These are phyloP conservation scores for Kockiozyma suomiensis DNA, from an alignment of 805 yeast species.

Conservation along the genomic window DNA sequence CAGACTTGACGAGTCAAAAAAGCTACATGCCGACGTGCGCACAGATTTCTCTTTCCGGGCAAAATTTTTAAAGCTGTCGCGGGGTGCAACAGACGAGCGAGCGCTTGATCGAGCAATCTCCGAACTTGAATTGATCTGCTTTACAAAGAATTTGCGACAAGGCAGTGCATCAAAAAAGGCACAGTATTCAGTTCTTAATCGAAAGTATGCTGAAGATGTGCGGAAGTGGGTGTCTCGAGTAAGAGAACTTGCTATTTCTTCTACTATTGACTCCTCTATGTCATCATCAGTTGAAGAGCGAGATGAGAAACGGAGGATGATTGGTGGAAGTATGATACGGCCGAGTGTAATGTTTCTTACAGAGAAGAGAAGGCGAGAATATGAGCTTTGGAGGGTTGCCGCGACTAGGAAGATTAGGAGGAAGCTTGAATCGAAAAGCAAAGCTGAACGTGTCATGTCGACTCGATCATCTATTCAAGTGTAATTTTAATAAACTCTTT, in stretches of 20 bases:
- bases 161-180: background rate
- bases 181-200: background rate
- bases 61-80: conserved; percentile 9
- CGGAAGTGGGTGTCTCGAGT: conserved; percentile 7
- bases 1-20: background rate
- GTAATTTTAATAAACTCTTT: too few relatives aligned
- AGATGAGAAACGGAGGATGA: background rate
- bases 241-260: background rate
- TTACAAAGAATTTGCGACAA: background rate
- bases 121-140: conserved; percentile 16
- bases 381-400: conserved; percentile 8
- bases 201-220: conserved; percentile 6
- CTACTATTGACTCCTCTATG: background rate
- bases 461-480: background rate
- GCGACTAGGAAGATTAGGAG: background rate
- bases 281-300: background rate
- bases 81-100: background rate
- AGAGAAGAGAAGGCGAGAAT: conserved; percentile 2
- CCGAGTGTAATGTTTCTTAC: conserved; percentile 13
- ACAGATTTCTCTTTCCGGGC: conserved; percentile 3
- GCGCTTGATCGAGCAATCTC: background rate
- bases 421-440: background rate
- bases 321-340: conserved; percentile 20
- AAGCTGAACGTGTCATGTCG: background rate
- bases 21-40: background rate